Base-by-base conservation (phyloP, 192 early-diverging fungal genomes). In the Backusella macrospora region DNA sequence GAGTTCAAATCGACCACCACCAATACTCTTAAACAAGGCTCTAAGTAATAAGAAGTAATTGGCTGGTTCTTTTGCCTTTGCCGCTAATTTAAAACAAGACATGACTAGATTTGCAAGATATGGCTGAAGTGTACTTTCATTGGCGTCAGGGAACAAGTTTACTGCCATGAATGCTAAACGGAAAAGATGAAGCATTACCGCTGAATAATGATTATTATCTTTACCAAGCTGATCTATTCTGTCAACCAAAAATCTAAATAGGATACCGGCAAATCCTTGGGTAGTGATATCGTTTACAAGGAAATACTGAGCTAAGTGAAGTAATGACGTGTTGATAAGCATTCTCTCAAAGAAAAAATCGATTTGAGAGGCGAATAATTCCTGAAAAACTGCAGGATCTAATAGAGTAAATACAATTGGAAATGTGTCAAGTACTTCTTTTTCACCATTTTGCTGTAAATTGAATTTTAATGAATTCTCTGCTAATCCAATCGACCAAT, bases 41-140 rank as follows among this genome's bases (percentile, higher is more conserved):
- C 95, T 92, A 26, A 99, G 80, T 2, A 99, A 84, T 69, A 95
- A 70, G 82, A 99, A 99, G 82, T 98, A 99, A 82, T 97, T 95
- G 55, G 90, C 82, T 2, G 97, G 95, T 29, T 93, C 85, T 74
- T 93, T 92, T 0, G 98, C 91, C 34, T 90, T 95, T 5, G 91
- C 79, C 9, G 95, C 91, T 5, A 92, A 83, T 63, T 94, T 93
- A 76, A 99, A 90, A 34, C 90, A 94, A 47, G 92, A 89, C 85
- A 92, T 91, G 67, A 99, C 97, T 70, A 99, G 91, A 37, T 90
- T 89, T 68, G 88, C 88, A 6, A 98, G 83, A 72, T 99, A 94
- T 9, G 96, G 97, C 73, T 96, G 92, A 46, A 99, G 86, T 23
- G 98, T 92, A 5, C 78, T 78, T 78, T 99, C 97, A 80, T 98